A percentile compares a stretch with the other conserved stretches of the same genome.
Conservation (phyloP, 345 rosid genomes). For the Geranium rotundifolium region DNA sequence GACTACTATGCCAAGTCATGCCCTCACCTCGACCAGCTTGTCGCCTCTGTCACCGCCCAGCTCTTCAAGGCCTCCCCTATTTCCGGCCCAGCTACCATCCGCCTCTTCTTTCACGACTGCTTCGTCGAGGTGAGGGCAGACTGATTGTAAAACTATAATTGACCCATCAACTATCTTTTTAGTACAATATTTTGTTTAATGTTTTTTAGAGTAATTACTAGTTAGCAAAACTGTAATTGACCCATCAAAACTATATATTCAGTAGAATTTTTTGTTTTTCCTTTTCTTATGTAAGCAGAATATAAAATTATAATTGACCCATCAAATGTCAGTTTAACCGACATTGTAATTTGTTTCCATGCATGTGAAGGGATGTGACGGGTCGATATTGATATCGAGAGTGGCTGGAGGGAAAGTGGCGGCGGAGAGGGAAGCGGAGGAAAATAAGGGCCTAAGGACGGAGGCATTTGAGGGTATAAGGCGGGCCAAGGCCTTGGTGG, state of each 20-base stretch:
- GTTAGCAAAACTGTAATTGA: no score
- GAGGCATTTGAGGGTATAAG: conserved; percentile 54
- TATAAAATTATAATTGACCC: no score
- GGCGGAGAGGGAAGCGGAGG: conserved; percentile 72
- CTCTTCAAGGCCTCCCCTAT: conserved; percentile 63
- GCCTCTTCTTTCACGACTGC: conserved; percentile 95
- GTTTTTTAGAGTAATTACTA: no score
- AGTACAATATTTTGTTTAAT: no score
- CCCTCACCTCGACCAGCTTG: conserved; percentile 62
- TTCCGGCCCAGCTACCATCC: conserved; percentile 80
- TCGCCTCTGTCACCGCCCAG: conserved; percentile 57
- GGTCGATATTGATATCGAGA: conserved; percentile 53
- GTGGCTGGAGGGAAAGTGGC: conserved; percentile 43
- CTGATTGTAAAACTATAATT: neutral
- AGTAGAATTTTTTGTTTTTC: no score
- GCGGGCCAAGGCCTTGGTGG: conserved; percentile 63
- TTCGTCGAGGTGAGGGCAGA: conserved; percentile 61
- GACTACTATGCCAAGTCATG: conserved; percentile 60
- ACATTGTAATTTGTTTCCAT: neutral
- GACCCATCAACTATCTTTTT: no score
- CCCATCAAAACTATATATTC: no score
- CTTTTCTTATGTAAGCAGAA: no score
- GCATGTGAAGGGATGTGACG: conserved; percentile 70
- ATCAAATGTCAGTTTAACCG: no score
- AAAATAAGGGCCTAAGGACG: conserved; percentile 44